Base-by-base conservation (phyloP, 1,284 basidiomycete genomes). In the Boletus semigastroideus region DNA sequence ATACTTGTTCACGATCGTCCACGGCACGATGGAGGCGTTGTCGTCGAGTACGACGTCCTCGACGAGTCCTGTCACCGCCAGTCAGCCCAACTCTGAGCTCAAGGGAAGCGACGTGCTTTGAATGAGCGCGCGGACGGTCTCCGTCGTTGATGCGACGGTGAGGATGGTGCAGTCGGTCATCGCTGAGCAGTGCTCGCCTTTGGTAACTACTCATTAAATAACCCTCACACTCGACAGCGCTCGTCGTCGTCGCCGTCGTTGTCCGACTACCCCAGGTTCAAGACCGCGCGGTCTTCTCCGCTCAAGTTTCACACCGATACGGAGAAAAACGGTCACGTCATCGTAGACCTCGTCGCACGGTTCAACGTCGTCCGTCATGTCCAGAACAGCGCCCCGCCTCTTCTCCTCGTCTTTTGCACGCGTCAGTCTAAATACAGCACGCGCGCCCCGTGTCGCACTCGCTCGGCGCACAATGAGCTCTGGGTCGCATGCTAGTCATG, bases 1-100 rank as follows among this genome's bases (percentile, higher is more conserved):
- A 70, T 94, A 94, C 68, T 84, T 88, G 75, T 94, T 94, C 53
- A 76, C 73, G 54, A 94, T 89, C 30, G 78, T 86, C 89, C 90
- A 94, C 13, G 84, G 84, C 31, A 88, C 69, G 30, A 54, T 58
- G n/a, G 52, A 36, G 22, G 53, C 28, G 16, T 56, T 53, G 30
- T 64, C 64, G 28, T 57, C 60, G 46, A 53, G 30, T 30, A 49
- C 52, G 39, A 42, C 48, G 19, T 66, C 62, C 13, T 62, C 61
- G 41, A 57, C 62, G 45, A 73, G 57, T 52, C 56, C 62, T 63
- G 59, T 55, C 47, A 63, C 59, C 31, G 55, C 55, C 62, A 42
- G 55, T 70, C 52, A 70, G 67, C 33, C 42, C 34, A 42, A 30
- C 48, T 22, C 52, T 42, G 22, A 27, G 25, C n/a, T 14, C 28